These are phyloP conservation scores for Ustilago cynodontis DNA, from an alignment of 1,284 basidiomycete species.

Conservation along the genomic window DNA sequence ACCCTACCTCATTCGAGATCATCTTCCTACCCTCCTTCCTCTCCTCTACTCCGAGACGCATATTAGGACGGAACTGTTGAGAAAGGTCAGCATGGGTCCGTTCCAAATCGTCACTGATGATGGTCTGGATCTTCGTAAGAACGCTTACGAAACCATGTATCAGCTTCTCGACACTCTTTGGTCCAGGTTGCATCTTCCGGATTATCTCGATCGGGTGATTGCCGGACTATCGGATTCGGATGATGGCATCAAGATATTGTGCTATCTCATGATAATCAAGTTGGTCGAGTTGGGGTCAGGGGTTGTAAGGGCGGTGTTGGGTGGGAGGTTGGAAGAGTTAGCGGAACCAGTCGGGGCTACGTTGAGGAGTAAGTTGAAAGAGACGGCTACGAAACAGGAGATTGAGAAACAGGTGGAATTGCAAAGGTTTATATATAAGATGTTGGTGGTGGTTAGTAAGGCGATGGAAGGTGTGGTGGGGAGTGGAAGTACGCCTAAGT, in stretches of 20 bases:
- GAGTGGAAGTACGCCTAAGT: conserved; percentile 27
- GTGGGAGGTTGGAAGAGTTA: conserved; percentile 88
- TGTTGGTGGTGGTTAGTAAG: conserved; percentile 80
- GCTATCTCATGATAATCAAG: conserved; percentile 93
- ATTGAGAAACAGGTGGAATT: conserved; percentile 91
- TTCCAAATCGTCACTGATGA: conserved; percentile 96
- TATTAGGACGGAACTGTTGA: conserved; percentile 74
- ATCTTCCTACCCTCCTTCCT: conserved; percentile 82
- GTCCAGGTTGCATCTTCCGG: conserved; percentile 83
- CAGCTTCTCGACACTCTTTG: conserved; percentile 93
- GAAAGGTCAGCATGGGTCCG: conserved; percentile 94
- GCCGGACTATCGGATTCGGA: conserved; percentile 83
- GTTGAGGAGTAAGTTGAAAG: conserved; percentile 78
- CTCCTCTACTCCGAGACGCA: conserved; percentile 86
- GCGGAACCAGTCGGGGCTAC: conserved; percentile 84
- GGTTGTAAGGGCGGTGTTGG: conserved; percentile 76
- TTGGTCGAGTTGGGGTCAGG: conserved; percentile 78
- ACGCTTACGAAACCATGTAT: conserved; percentile 97
- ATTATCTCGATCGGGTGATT: conserved; percentile 85
- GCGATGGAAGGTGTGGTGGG: conserved; percentile 21
- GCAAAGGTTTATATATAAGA: conserved; percentile 86
- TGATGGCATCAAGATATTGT: conserved; percentile 97
- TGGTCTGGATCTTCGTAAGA: conserved; percentile 86
- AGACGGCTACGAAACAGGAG: conserved; percentile 93
- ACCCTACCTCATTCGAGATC: conserved; percentile 87